Evolutionary conservation across 140 eudicot genomes (phyloP).

Genomic region (Oenanthe javanica): DNA sequence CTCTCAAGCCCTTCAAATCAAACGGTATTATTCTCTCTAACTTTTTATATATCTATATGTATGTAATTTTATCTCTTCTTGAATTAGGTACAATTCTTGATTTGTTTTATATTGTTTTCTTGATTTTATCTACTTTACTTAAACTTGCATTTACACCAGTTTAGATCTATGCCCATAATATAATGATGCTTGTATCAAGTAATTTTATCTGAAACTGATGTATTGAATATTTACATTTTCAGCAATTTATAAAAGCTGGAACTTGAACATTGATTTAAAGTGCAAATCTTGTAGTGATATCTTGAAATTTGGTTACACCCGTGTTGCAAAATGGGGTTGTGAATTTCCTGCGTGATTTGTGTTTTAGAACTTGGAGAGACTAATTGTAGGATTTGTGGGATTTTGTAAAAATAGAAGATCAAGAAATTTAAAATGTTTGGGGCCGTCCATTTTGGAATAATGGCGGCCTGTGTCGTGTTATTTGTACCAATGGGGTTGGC

Average conservation of each 20-base stretch:
- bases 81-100: neutral
- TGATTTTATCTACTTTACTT: neutral
- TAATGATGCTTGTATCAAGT: neutral
- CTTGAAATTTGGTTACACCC: neutral
- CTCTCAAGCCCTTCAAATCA: neutral
- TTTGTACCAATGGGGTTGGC: conserved; percentile 98
- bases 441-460: conserved; percentile 83
- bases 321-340: neutral
- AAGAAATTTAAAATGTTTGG: conserved; percentile 48
- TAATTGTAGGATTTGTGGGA: neutral
- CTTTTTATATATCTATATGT: neutral
- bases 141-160: neutral
- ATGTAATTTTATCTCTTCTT: neutral
- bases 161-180: neutral
- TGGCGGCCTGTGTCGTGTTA: conserved; percentile 83
- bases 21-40: neutral
- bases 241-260: neutral
- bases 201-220: neutral
- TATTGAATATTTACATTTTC: neutral
- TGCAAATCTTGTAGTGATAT: neutral
- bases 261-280: neutral
- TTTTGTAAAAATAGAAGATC: neutral
- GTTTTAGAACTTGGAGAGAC: neutral
- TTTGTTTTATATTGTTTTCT: neutral
- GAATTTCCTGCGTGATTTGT: neutral